A percentile compares a stretch with the other conserved stretches of the same genome.
These are phyloP conservation scores for Coniochaeta pulveracea DNA, from an alignment of 2,329 filamentous ascomycete genomes.

Conservation along the genomic window DNA sequence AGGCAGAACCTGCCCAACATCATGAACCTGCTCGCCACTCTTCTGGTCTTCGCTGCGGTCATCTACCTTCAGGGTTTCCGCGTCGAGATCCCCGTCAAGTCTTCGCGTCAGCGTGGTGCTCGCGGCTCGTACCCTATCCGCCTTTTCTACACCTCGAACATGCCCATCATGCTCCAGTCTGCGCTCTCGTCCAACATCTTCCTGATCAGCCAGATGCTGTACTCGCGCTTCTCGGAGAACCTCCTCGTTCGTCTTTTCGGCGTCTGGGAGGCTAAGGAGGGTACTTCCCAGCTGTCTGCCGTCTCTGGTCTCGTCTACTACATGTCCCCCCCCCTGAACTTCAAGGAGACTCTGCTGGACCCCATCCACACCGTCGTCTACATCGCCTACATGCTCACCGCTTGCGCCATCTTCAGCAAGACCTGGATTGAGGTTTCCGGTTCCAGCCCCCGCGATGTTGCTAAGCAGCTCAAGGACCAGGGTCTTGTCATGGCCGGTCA, in stretches of 20 bases:
- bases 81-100: conserved; percentile 99
- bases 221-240: conserved; percentile 98
- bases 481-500: conserved; percentile 99
- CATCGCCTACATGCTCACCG: conserved; percentile 94
- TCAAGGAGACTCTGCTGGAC: conserved; percentile 92
- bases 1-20: conserved; percentile 98
- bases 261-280: conserved; percentile 96
- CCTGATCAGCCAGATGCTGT: conserved; percentile 98
- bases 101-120: conserved; percentile 94
- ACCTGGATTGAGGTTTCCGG: conserved; percentile 99
- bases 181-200: conserved; percentile 98
- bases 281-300: conserved; percentile 89
- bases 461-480: conserved; percentile 99
- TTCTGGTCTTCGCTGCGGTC: conserved; percentile 88
- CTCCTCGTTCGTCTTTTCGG: conserved; percentile 93
- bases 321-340: conserved; percentile 97
- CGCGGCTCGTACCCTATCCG: conserved; percentile 96
- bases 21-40: conserved; percentile 93
- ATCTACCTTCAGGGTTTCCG: conserved; percentile 99
- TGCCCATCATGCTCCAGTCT: conserved; percentile 99
- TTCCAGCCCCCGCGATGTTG: conserved; percentile 92
- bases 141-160: conserved; percentile 99
- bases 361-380: conserved; percentile 95
- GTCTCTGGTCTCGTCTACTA: conserved; percentile 95
- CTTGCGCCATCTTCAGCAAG: conserved; percentile 94